Base-by-base conservation (phyloP, 164 flowering plant genomes). In the Magnolia sinica region DNA sequence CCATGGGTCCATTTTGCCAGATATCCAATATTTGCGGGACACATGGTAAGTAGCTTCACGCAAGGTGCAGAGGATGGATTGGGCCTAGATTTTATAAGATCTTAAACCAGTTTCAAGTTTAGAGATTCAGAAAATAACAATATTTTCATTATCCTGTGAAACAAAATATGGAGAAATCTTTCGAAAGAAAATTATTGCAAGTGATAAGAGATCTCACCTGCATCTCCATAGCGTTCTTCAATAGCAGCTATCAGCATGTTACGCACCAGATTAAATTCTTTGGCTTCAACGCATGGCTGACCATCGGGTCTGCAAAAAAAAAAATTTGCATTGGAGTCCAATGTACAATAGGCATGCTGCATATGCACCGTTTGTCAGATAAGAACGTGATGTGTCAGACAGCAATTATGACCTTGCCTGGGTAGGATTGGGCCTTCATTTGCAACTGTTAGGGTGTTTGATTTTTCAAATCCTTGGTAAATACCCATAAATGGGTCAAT, bases 181-280 rank as follows among this genome's bases (percentile, higher is more conserved):
- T 61, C 13, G 19, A 61, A 19, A 19, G 8, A 13, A 20, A 0
- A 61, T 18, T 7, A 61, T 61, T 16, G 9, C 8, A 10, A 24
- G 27, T 65, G 68, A 65, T 24, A 24, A 76, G 14, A 20, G 31
- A 68, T 23, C 50, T 37, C 86, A 94, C 99, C 99, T 79, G 99
- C 99, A 87, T 96, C 99, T 75, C 80, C 79, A 77, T 92, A 96
- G 61, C 97, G 97, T 77, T 94, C 99, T 81, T 93, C 96, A 78
- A 86, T 89, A 68, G 89, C 96, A 72, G 99, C 99, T 69, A 84
- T 82, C 75, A 91, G 79, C 98, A 96, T 93, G 86, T 94, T 92
- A 58, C 92, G 88, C 76, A 96, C 81, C 79, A 93, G 87, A 87
- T 85, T 79, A 74, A 96, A 93, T 81, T 96, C 99, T 80, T 87